A percentile compares a stretch with the other conserved stretches of the same genome.
phyloP scores from a whole-genome alignment of 1,284 basidiomycete species.

The Microbotryum scabiosae region DNA sequence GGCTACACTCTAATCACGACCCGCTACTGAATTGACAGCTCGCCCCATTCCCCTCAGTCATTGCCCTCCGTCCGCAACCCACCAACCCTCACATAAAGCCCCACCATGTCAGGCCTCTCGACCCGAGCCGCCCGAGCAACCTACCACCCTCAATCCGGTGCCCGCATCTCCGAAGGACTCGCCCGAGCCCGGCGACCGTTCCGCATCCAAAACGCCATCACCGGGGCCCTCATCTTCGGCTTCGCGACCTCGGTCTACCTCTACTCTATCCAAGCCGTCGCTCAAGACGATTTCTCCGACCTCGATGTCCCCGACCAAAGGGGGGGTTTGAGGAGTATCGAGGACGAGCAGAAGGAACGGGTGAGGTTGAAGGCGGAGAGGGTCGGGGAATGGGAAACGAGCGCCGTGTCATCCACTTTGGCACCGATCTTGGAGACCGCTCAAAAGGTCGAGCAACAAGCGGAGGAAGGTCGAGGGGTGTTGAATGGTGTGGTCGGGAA shows the following conservation, averaged over 20 bases:
- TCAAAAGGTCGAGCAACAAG: too few species aligned
- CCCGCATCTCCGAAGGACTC: slow-evolving; percentile 67
- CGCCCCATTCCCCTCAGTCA: neutral
- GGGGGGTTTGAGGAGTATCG: slow-evolving; percentile 12
- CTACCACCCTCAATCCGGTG: slow-evolving; percentile 24
- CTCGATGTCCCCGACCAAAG: slow-evolving; percentile 21
- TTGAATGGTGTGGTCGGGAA: neutral
- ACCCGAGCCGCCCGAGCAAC: slow-evolving; percentile 12
- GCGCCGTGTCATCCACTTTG: too few species aligned
- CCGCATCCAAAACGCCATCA: slow-evolving; percentile 65
- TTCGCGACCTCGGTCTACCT: slow-evolving; percentile 81
- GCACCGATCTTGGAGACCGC: too few species aligned
- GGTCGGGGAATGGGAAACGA: neutral
- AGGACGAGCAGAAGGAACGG: slow-evolving; percentile 18
- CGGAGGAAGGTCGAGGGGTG: neutral
- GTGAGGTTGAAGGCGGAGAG: slow-evolving; percentile 10
- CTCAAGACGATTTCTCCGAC: slow-evolving; percentile 70
- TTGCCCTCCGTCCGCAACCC: neutral
- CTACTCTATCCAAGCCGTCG: slow-evolving; percentile 87
- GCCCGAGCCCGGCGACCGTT: slow-evolving; percentile 79
- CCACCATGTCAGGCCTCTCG: slow-evolving; percentile 7
- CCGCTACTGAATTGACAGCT: neutral
- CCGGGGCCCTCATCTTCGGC: slow-evolving; percentile 60
- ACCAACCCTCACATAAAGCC: neutral
- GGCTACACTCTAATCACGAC: too few species aligned